phyloP scores from a whole-genome alignment of 2,329 filamentous ascomycete genomes.

The Venturia pyrina region DNA sequence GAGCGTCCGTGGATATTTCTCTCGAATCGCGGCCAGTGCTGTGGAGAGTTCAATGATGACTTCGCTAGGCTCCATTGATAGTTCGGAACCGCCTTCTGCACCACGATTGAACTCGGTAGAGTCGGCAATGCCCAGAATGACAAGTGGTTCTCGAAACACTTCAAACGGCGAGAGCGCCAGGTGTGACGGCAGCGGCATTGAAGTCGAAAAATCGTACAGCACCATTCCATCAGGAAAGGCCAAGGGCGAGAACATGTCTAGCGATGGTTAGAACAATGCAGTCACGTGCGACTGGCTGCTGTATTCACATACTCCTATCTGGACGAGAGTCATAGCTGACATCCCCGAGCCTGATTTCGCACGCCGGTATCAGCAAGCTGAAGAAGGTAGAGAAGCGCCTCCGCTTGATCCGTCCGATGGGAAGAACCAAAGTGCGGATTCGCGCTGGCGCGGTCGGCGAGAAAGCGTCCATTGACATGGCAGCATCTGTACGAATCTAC shows the following conservation, averaged over 20 bases:
- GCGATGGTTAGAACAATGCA: slow-evolving; percentile 21
- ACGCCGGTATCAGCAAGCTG: slow-evolving; percentile 64
- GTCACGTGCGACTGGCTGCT: slow-evolving; percentile 9
- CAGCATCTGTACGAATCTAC: slow-evolving; percentile 5
- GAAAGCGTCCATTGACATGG: slow-evolving; percentile 79
- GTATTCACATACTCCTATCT: slow-evolving; percentile 60
- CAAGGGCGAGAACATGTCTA: slow-evolving; percentile 89
- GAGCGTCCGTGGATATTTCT: slow-evolving; percentile 64
- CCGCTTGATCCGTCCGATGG: slow-evolving; percentile 75
- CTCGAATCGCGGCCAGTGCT: slow-evolving; percentile 60
- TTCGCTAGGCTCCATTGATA: slow-evolving; percentile 15
- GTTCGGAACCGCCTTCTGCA: slow-evolving; percentile 10
- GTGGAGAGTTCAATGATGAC: slow-evolving; percentile 36
- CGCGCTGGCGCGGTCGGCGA: slow-evolving; percentile 85
- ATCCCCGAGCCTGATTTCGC: slow-evolving; percentile 75
- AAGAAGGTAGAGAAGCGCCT: slow-evolving; percentile 72
- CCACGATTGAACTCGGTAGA: slow-evolving; percentile 51
- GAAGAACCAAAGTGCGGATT: slow-evolving; percentile 78
- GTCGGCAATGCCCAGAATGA: slow-evolving; percentile 77
- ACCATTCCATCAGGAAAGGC: slow-evolving; percentile 79
- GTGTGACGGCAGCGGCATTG: slow-evolving; percentile 69
- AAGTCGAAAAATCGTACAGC: slow-evolving; percentile 77
- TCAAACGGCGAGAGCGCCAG: slow-evolving; percentile 80
- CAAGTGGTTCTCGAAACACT: slow-evolving; percentile 72
- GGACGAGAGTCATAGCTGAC: slow-evolving; percentile 76